Percentiles rank a stretch among this genome's conserved stretches.
Conservation (phyloP, 441 rosid genomes). For the Euphorbia celastroides region DNA sequence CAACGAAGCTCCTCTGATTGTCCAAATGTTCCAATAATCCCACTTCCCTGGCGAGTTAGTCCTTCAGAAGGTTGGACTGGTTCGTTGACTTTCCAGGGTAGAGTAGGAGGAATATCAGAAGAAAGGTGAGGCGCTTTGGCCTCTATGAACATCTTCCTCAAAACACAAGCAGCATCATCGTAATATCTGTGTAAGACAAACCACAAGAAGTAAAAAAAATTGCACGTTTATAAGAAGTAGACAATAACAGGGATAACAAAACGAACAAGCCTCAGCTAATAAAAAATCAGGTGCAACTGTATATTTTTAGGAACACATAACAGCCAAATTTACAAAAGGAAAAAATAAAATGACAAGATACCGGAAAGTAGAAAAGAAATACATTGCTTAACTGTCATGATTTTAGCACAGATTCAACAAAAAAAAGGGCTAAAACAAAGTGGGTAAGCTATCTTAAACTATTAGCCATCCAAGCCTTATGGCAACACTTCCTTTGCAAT, state of each 20-base stretch:
- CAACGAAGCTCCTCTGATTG: constrained; percentile 98
- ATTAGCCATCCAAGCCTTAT: neutral
- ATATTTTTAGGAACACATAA: neutral
- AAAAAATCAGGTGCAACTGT: neutral
- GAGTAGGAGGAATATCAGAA: constrained; percentile 77
- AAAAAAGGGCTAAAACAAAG: neutral
- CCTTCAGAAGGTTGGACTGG: constrained; percentile 82
- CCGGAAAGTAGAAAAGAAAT: too few species aligned
- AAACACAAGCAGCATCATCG: constrained; percentile 97
- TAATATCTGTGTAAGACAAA: constrained; percentile 58
- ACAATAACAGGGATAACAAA: neutral
- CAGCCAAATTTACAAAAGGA: neutral
- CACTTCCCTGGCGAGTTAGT: constrained; percentile 98
- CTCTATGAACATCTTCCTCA: constrained; percentile 97
- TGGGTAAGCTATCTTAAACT: neutral
- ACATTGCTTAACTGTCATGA: neutral
- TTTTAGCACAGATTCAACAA: neutral
- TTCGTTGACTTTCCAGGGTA: constrained; percentile 97
- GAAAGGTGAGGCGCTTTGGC: constrained; percentile 99
- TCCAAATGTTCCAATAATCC: constrained; percentile 93
- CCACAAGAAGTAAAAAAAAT: constrained; percentile 18
- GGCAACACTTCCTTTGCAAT: neutral
- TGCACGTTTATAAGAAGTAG: neutral
- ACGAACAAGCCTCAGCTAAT: neutral
- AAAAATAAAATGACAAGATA: too few species aligned